These are phyloP conservation scores for Chaetomiaceae sp. DNA, from an alignment of 2,329 filamentous ascomycete genomes.

Conservation along the genomic window DNA sequence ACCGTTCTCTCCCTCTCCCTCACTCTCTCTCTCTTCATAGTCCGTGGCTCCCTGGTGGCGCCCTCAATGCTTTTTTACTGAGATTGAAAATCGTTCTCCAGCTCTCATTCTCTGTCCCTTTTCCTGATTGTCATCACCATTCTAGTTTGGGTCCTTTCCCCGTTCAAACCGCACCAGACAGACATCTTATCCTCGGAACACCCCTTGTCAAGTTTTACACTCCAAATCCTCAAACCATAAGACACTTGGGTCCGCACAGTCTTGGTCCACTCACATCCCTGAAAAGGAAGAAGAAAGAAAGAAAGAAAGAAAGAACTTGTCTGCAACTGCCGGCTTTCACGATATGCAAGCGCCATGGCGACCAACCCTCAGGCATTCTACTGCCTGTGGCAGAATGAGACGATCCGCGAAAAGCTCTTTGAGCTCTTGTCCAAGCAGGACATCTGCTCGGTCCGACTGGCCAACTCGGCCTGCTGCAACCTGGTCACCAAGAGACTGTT, in stretches of 20 bases:
- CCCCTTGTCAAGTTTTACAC: background rate
- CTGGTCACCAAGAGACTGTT: conserved; percentile 67
- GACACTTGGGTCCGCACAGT: background rate
- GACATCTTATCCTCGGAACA: background rate
- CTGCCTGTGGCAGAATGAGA: conserved; percentile 50
- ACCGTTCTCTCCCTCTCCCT: background rate
- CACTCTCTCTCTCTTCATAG: background rate
- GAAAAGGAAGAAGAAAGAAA: too few relatives aligned
- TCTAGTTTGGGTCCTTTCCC: background rate
- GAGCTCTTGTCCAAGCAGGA: conserved; percentile 45
- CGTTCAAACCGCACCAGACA: background rate
- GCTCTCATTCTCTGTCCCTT: background rate
- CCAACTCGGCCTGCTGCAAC: conserved; percentile 66
- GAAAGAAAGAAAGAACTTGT: background rate
- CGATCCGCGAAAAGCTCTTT: conserved; percentile 48
- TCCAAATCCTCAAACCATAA: background rate
- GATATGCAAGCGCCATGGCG: conserved; percentile 50
- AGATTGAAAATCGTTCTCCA: conserved; percentile 4
- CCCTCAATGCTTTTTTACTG: conserved; percentile 4
- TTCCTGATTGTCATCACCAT: background rate
- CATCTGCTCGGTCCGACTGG: conserved; percentile 57
- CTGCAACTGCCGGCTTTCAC: conserved; percentile 6
- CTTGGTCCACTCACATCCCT: background rate
- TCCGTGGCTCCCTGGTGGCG: conserved; percentile 10
- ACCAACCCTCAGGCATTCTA: conserved; percentile 47